These are phyloP conservation scores for Candida quercuum DNA, from an alignment of 805 yeast genomes.

Conservation along the genomic window DNA sequence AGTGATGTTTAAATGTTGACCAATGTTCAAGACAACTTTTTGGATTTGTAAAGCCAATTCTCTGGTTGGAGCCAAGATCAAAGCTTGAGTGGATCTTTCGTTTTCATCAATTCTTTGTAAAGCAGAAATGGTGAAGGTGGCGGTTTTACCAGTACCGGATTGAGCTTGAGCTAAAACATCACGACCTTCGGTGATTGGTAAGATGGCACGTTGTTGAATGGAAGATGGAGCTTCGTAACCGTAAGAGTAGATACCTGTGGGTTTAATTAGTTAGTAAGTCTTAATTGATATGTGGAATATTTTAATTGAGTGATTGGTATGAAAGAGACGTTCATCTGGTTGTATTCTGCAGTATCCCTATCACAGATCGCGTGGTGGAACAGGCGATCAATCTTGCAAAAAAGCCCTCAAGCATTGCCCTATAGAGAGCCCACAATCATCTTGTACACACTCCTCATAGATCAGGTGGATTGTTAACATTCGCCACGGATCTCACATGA, in stretches of 20 bases:
- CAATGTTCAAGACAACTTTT: slow-evolving; percentile 85
- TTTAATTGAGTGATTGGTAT: neutral
- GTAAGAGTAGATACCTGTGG: slow-evolving; percentile 76
- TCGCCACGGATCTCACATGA: neutral
- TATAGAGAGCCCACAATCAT: too few relatives aligned
- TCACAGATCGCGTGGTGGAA: too few relatives aligned
- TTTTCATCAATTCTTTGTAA: slow-evolving; percentile 70
- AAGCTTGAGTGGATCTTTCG: slow-evolving; percentile 78
- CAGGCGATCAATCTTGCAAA: too few relatives aligned
- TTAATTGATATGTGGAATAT: neutral
- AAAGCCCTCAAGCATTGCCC: too few relatives aligned
- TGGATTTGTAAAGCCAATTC: slow-evolving; percentile 96
- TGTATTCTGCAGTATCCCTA: too few relatives aligned
- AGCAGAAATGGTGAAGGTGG: slow-evolving; percentile 88
- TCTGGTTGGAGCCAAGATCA: slow-evolving; percentile 94
- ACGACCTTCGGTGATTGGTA: slow-evolving; percentile 90
- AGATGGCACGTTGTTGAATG: slow-evolving; percentile 95
- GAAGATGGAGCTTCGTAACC: slow-evolving; percentile 97
- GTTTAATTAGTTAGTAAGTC: slow-evolving; percentile 7
- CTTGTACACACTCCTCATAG: too few relatives aligned
- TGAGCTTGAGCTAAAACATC: slow-evolving; percentile 99
- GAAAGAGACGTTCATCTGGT: too few relatives aligned
- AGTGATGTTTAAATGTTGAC: slow-evolving; percentile 82
- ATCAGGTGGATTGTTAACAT: too few relatives aligned
- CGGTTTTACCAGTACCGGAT: slow-evolving; percentile 99